phyloP scores from a whole-genome alignment of 768 basidiomycete genomes.

The Rossbeevera mucosa region DNA sequence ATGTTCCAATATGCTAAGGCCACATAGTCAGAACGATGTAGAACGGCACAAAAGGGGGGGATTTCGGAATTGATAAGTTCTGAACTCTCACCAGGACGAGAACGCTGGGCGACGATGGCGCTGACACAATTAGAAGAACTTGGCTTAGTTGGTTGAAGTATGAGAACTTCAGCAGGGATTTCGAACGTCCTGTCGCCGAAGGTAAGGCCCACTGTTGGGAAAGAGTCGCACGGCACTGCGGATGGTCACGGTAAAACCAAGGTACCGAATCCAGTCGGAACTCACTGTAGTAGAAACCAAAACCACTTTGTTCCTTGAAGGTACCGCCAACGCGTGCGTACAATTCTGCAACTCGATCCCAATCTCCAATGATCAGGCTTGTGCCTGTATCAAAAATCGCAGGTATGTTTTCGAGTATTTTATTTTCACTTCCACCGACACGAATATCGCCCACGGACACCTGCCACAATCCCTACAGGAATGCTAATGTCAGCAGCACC shows the following conservation, averaged over 20 bases:
- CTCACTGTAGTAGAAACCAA: neutral
- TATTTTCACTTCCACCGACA: neutral
- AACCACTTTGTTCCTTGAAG: neutral
- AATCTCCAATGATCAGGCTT: neutral
- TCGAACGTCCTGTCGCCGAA: neutral
- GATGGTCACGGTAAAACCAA: neutral
- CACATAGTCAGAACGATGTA: neutral
- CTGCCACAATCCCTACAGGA: neutral
- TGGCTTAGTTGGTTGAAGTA: neutral
- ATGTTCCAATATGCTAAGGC: neutral
- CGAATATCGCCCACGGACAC: neutral
- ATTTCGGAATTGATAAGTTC: neutral
- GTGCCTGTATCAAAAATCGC: neutral
- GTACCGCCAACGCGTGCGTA: neutral
- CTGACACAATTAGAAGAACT: neutral
- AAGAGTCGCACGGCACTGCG: neutral
- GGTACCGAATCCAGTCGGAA: neutral
- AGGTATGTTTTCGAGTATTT: neutral
- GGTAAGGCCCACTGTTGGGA: neutral
- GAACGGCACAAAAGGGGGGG: neutral
- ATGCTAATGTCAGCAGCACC: neutral
- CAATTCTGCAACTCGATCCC: neutral
- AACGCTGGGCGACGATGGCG: neutral
- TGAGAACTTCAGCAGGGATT: neutral
- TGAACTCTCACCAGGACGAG: neutral